phyloP scores from a whole-genome alignment of 495 filamentous ascomycete genomes.

The Aspergillus conjunctus region DNA sequence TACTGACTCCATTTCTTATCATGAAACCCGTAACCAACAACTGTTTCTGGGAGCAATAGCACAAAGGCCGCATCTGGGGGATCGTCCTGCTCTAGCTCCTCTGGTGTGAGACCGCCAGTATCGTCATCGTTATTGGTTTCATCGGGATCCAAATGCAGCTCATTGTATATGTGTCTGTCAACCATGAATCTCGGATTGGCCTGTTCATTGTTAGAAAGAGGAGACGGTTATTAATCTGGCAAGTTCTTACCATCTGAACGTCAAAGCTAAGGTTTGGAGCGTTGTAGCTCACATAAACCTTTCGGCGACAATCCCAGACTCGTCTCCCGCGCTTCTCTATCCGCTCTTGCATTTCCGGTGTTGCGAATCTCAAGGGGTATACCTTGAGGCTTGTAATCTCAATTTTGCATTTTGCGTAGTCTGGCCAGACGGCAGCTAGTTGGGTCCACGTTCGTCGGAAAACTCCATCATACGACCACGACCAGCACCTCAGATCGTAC shows the following conservation, averaged over 20 bases:
- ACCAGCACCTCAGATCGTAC: neutral
- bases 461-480: conserved; percentile 7
- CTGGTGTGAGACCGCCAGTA: neutral
- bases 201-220: neutral
- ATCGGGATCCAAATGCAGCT: neutral
- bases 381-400: neutral
- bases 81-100: neutral
- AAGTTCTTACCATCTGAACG: conserved; percentile 1
- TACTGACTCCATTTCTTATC: conserved; percentile 46
- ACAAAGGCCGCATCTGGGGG: conserved; percentile 6
- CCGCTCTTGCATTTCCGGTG: neutral
- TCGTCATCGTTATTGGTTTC: neutral
- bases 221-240: neutral
- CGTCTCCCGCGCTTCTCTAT: neutral
- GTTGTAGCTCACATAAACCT: neutral
- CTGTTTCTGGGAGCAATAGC: conserved; percentile 31
- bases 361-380: conserved; percentile 1
- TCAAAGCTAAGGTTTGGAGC: conserved; percentile 1
- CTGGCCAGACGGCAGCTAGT: neutral
- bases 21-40: conserved; percentile 40
- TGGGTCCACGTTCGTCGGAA: neutral
- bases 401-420: neutral
- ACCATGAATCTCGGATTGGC: conserved; percentile 3
- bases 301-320: conserved; percentile 1
- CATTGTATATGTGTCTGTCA: neutral